Conservation (phyloP, 148 eudicot species). For the Rhododendron griersonianum region DNA sequence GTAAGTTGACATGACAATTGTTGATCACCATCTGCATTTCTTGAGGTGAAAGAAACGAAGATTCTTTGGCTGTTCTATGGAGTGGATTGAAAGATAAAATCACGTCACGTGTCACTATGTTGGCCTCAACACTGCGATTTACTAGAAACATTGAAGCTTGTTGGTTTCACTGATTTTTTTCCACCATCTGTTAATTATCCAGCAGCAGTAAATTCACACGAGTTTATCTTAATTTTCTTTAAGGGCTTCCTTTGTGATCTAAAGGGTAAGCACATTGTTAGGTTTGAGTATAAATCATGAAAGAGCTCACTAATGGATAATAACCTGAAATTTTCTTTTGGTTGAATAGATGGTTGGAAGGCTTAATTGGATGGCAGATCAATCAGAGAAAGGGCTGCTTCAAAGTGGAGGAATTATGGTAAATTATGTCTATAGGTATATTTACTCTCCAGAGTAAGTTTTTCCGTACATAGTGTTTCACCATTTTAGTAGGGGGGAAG, state of each 20-base stretch:
- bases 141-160: background rate
- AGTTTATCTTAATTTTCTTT: background rate
- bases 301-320: background rate
- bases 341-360: conserved; percentile 60
- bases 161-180: background rate
- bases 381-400: conserved; percentile 70
- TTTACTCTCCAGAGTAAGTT: background rate
- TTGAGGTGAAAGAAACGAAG: background rate
- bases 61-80: background rate
- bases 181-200: background rate
- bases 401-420: conserved; percentile 96
- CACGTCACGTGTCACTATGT: background rate
- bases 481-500: background rate
- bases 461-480: background rate
- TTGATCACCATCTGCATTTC: background rate
- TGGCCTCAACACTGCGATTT: background rate
- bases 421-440: conserved; percentile 78
- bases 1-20: background rate
- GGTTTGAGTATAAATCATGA: background rate
- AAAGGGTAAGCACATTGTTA: background rate
- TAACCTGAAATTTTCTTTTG: background rate
- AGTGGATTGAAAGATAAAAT: background rate
- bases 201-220: background rate
- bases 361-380: conserved; percentile 96
- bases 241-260: background rate